phyloP scores from a whole-genome alignment of 306 rosid species.

The Quercus parvula region DNA sequence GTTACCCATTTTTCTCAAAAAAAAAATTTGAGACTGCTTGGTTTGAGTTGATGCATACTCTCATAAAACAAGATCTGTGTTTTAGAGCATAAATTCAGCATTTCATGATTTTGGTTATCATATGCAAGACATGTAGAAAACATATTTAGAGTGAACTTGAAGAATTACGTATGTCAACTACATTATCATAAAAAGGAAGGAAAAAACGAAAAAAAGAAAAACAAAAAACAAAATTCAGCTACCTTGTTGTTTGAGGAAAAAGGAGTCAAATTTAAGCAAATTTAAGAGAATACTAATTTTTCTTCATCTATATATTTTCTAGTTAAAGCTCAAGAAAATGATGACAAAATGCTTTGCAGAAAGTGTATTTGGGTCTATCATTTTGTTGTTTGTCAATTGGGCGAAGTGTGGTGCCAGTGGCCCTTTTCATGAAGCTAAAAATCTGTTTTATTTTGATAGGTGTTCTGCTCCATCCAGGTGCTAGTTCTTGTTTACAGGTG shows the following conservation, averaged over 20 bases:
- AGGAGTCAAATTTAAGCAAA: not conserved
- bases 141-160: not conserved
- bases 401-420: too few species aligned
- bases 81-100: not conserved
- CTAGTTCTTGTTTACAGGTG: too few species aligned
- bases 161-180: not conserved
- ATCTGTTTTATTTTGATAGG: too few species aligned
- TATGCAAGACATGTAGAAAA: not conserved
- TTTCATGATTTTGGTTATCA: not conserved
- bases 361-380: not conserved
- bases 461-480: too few species aligned
- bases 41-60: not conserved
- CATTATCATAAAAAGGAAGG: too few species aligned
- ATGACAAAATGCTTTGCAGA: not conserved
- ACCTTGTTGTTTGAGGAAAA: not conserved
- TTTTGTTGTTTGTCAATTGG: too few species aligned
- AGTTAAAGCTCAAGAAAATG: not conserved
- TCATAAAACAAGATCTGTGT: not conserved
- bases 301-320: not conserved
- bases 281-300: not conserved
- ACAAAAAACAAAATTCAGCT: not conserved
- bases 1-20: not conserved
- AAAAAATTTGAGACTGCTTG: not conserved
- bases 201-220: fast-evolving
- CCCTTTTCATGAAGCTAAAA: too few species aligned